Conservation (phyloP, 148 eudicot genomes). For the Chenopodium quinoa region DNA sequence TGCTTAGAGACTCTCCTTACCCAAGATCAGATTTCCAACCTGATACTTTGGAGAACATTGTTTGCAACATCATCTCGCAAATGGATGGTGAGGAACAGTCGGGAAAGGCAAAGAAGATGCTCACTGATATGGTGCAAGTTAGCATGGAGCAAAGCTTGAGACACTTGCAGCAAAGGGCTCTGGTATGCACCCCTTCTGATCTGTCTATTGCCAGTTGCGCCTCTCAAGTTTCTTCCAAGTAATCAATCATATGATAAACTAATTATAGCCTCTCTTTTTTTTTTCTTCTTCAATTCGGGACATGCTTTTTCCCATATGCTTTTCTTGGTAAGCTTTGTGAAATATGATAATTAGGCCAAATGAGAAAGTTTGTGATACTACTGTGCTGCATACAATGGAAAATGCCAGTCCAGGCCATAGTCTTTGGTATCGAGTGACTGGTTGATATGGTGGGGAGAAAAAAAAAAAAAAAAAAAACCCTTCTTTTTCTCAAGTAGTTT, state of each 20-base stretch:
- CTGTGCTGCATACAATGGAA: constrained; percentile 19
- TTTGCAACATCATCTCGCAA: constrained; percentile 70
- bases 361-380: constrained; percentile 9
- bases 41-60: constrained; percentile 81
- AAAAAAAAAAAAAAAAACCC: neutral
- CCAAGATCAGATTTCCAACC: constrained; percentile 69
- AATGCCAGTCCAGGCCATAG: constrained; percentile 57
- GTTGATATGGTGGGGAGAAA: constrained; percentile 8
- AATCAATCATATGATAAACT: constrained; percentile 14
- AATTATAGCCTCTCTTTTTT: neutral
- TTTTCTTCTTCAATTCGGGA: neutral
- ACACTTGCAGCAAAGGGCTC: constrained; percentile 84
- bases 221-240: constrained; percentile 60
- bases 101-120: constrained; percentile 88
- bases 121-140: constrained; percentile 95
- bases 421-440: constrained; percentile 15
- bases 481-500: neutral
- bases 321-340: constrained; percentile 8
- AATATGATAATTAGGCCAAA: constrained; percentile 1
- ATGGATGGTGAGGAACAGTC: constrained; percentile 83
- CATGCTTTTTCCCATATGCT: neutral
- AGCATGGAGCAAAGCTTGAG: constrained; percentile 98
- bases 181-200: constrained; percentile 70
- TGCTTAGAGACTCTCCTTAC: constrained; percentile 76
- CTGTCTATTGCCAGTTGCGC: constrained; percentile 45